Evolutionary conservation across 176 grass and related monocot species (phyloP).

Genomic region (Poa annua): DNA sequence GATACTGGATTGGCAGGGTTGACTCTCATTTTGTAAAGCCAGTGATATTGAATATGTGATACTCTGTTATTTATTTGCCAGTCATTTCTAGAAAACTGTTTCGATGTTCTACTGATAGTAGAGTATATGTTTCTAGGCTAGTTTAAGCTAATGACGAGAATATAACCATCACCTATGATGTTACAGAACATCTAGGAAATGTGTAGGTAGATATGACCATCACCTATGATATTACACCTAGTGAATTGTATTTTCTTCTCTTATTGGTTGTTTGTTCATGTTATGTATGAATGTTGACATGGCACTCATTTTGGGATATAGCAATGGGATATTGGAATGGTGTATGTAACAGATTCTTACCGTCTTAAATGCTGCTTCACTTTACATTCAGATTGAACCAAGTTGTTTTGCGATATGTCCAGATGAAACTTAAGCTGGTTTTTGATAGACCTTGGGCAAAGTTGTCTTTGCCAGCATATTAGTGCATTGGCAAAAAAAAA

Average conservation of each 20-base stretch:
- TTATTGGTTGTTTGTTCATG: neutral
- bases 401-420: neutral
- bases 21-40: too few species aligned
- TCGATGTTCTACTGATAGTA: too few species aligned
- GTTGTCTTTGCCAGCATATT: neutral
- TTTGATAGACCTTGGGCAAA: neutral
- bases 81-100: too few species aligned
- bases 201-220: neutral
- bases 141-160: neutral
- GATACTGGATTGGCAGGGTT: too few species aligned
- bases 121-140: neutral
- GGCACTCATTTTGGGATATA: too few species aligned
- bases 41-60: too few species aligned
- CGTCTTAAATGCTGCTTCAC: neutral
- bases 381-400: neutral
- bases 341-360: neutral
- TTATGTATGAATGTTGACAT: too few species aligned
- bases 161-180: neutral
- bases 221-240: neutral
- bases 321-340: too few species aligned
- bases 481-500: neutral
- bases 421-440: conserved; percentile 3
- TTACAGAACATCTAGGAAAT: neutral
- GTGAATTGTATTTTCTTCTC: neutral
- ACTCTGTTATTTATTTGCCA: too few species aligned